These are phyloP conservation scores for Kokia cookei DNA, from an alignment of 441 rosid genomes.

Conservation along the genomic window DNA sequence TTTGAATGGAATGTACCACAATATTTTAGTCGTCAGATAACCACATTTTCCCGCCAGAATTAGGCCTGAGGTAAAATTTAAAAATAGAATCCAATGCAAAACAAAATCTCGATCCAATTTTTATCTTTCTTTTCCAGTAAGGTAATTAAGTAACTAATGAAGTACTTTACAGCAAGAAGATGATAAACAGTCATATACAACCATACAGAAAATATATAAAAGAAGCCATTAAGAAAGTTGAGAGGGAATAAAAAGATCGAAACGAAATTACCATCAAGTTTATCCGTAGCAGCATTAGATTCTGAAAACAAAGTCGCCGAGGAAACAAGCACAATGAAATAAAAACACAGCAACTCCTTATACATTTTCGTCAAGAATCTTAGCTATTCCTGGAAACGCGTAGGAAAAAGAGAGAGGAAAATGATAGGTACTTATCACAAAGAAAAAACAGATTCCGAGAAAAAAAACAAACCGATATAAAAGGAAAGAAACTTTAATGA, in stretches of 20 bases:
- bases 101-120: neutral
- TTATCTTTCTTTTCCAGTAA: neutral
- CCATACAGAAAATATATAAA: slow-evolving; percentile 9
- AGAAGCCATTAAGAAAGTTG: neutral
- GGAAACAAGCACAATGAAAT: slow-evolving; percentile 26
- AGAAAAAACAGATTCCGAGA: neutral
- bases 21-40: neutral
- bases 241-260: neutral
- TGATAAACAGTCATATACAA: neutral
- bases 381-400: slow-evolving; percentile 15
- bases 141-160: neutral
- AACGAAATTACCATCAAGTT: slow-evolving; percentile 51
- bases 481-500: neutral
- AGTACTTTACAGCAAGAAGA: neutral
- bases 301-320: slow-evolving; percentile 28
- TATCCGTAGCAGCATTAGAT: slow-evolving; percentile 52
- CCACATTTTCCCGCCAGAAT: neutral
- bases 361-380: slow-evolving; percentile 24
- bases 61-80: neutral
- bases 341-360: slow-evolving; percentile 11
- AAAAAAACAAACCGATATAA: neutral
- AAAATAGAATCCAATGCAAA: slow-evolving; percentile 1
- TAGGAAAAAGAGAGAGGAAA: slow-evolving; percentile 9
- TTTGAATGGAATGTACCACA: neutral
- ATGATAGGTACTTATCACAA: slow-evolving; percentile 4